phyloP scores from a whole-genome alignment of 2,329 filamentous ascomycete genomes.

The Pseudocercospora eumusae region DNA sequence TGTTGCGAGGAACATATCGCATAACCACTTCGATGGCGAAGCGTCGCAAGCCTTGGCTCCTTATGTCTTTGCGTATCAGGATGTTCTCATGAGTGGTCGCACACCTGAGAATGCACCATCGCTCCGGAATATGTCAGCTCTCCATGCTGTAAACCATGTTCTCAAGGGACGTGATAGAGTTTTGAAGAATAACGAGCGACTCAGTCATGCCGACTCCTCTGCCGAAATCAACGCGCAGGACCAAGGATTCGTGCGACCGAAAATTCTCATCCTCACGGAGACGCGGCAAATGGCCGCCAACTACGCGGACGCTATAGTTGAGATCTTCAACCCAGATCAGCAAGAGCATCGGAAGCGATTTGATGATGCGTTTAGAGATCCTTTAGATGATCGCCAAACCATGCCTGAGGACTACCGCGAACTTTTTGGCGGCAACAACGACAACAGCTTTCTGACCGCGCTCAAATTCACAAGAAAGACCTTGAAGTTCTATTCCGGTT shows the following conservation, averaged over 20 bases:
- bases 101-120: slow-evolving; percentile 67
- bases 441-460: slow-evolving; percentile 95
- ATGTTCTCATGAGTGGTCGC: slow-evolving; percentile 74
- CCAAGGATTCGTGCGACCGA: slow-evolving; percentile 93
- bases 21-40: slow-evolving; percentile 57
- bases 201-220: slow-evolving; percentile 59
- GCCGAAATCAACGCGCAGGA: slow-evolving; percentile 74
- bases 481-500: slow-evolving; percentile 89
- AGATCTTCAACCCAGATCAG: slow-evolving; percentile 78
- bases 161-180: slow-evolving; percentile 91
- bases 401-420: slow-evolving; percentile 86
- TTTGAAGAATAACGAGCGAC: slow-evolving; percentile 84
- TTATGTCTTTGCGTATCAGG: slow-evolving; percentile 77
- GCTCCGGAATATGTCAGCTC: slow-evolving; percentile 70
- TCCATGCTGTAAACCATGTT: slow-evolving; percentile 89
- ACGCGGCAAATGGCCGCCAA: slow-evolving; percentile 83
- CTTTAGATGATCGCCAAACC: slow-evolving; percentile 63
- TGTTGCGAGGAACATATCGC: slow-evolving; percentile 58
- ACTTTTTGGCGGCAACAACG: slow-evolving; percentile 90
- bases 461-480: slow-evolving; percentile 96
- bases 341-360: slow-evolving; percentile 95
- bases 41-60: slow-evolving; percentile 68
- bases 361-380: slow-evolving; percentile 74
- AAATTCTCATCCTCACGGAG: slow-evolving; percentile 85
- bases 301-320: slow-evolving; percentile 74